Base-by-base conservation (phyloP, 345 rosid species). In the Kernera saxatilis region DNA sequence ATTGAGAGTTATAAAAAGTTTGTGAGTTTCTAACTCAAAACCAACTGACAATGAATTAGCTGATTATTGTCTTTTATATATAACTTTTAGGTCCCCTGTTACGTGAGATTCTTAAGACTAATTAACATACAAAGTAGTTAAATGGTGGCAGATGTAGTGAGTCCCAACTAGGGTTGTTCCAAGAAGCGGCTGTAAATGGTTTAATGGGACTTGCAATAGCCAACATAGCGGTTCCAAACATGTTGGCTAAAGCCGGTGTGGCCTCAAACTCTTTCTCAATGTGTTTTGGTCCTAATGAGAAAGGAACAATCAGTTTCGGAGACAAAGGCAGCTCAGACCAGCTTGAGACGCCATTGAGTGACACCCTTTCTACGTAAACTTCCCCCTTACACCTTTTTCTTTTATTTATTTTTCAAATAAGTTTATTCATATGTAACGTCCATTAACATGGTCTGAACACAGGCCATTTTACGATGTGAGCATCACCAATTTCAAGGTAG, bases 281-380 rank as follows among this genome's bases (percentile, higher is more conserved):
- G 96, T 94, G 99, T 83, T 91, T 94, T 68, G 79, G 84, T 62
- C 22, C 3, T 15, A 85, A 86, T 18, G 96, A 89, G 49, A 15
- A 72, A 39, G 99, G 99, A 49, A 88, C 96, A 78, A 91, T 94
- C 73, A 89, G 82, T 66, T 94, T 94, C 50, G 99, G 99, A 15
- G 99, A 94, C 77, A 80, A 75, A 70, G 98, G 99, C 26, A 89
- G 84, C 79, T 79, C 87, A 22, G 87, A 80, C 73, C 98, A 94
- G 82, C 86, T 84, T 50, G 86, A 85, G 75, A 89, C 99, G 5
- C 93, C 98, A 29, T 85, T 94, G 80, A 80, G 69, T 70, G 72
- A 72, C 68, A 43, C 80, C 58, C 72, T 70, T 32, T 40, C 72
- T 67, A 83, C 53, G 97, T 86, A 73, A 84, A 87, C 18, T 44